Percentiles rank a stretch among this genome's conserved stretches.
Conservation (phyloP, 192 early-diverging fungal genomes). For the Geranomyces variabilis region DNA sequence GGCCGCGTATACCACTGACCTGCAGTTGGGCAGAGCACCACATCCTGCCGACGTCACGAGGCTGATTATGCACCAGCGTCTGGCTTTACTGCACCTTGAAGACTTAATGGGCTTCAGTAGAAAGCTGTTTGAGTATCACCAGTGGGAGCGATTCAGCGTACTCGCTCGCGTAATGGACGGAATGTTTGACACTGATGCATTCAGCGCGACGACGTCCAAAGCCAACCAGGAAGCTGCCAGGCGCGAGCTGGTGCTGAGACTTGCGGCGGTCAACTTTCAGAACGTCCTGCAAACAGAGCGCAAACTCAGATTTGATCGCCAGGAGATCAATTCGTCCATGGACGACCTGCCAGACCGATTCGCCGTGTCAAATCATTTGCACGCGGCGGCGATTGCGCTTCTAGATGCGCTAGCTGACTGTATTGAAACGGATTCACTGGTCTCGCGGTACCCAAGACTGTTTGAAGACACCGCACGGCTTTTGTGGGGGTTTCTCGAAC, state of each 20-base stretch:
- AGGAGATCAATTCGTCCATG: background rate
- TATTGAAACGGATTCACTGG: slow-evolving; percentile 29
- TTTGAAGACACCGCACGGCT: slow-evolving; percentile 40
- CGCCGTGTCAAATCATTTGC: slow-evolving; percentile 31
- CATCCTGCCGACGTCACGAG: slow-evolving; percentile 19
- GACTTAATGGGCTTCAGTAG: slow-evolving; percentile 39
- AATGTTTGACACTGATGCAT: slow-evolving; percentile 8
- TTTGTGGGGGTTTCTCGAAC: slow-evolving; percentile 48
- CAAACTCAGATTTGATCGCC: slow-evolving; percentile 39
- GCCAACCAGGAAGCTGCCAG: background rate
- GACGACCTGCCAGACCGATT: slow-evolving; percentile 30
- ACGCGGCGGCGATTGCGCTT: slow-evolving; percentile 32
- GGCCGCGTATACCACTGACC: slow-evolving; percentile 11
- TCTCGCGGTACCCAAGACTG: slow-evolving; percentile 23
- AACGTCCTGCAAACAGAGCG: slow-evolving; percentile 43
- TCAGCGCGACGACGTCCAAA: background rate
- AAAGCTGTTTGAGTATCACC: slow-evolving; percentile 30
- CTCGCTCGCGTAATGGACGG: slow-evolving; percentile 38
- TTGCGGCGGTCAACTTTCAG: slow-evolving; percentile 40
- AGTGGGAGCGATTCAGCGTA: slow-evolving; percentile 45
- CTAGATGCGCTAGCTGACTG: slow-evolving; percentile 41
- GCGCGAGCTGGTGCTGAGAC: slow-evolving; percentile 37
- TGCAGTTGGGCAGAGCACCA: slow-evolving; percentile 34
- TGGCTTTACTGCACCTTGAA: slow-evolving; percentile 20
- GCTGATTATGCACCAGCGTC: slow-evolving; percentile 24